Percentiles rank a stretch among this genome's conserved stretches.
Evolutionary conservation across 2,329 filamentous ascomycete species (phyloP).

Genomic region (Trichoderma atrobrunneum): DNA sequence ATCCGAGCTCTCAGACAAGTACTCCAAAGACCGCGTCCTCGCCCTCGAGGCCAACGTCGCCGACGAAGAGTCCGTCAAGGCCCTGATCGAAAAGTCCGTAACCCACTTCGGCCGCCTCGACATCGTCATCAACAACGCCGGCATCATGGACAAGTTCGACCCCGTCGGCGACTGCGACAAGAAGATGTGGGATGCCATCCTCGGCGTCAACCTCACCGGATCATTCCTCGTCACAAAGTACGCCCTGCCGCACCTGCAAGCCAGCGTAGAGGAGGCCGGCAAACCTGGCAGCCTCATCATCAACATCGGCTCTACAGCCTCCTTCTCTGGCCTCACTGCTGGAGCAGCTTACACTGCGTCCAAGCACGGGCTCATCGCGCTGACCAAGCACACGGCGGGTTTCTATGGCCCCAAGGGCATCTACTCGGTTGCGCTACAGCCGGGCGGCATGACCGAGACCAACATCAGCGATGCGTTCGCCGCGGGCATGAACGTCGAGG

Average conservation of each 20-base stretch:
- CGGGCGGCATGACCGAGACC: conserved; percentile 42
- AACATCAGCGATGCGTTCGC: conserved; percentile 50
- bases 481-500: conserved; percentile 34
- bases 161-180: conserved; percentile 47
- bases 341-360: conserved; percentile 51
- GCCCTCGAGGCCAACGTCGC: conserved; percentile 21
- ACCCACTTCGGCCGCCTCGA: conserved; percentile 39
- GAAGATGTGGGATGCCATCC: conserved; percentile 50
- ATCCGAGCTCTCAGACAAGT: neutral
- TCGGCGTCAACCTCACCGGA: conserved; percentile 56
- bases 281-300: conserved; percentile 45
- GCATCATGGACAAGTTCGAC: conserved; percentile 55
- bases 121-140: conserved; percentile 58
- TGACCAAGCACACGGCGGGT: conserved; percentile 57
- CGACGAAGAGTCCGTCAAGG: conserved; percentile 26
- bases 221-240: conserved; percentile 51
- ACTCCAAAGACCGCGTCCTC: conserved; percentile 12
- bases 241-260: conserved; percentile 39
- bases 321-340: conserved; percentile 38
- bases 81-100: conserved; percentile 25
- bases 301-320: conserved; percentile 51
- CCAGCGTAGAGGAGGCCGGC: neutral
- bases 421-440: conserved; percentile 45
- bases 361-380: conserved; percentile 53
- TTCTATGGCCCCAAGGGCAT: conserved; percentile 55